Evolutionary conservation across 148 eudicot genomes (phyloP).

Genomic region (Fagopyrum esculentum): DNA sequence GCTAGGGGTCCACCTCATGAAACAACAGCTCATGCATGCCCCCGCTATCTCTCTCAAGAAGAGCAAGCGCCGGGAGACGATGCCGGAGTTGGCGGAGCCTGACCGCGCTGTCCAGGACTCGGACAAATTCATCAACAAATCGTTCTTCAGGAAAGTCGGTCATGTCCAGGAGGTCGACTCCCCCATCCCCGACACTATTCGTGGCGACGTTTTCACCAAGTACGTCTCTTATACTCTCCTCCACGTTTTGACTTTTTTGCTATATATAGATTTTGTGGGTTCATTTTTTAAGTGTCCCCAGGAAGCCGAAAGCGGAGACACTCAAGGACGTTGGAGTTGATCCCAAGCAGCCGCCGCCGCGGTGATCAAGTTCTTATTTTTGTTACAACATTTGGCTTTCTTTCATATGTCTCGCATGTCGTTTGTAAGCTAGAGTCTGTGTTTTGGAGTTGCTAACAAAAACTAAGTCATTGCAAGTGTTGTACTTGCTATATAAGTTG

Average conservation of each 20-base stretch:
- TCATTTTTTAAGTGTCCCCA: background rate
- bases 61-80: conserved; percentile 15
- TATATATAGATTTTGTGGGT: background rate
- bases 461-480: too few relatives aligned
- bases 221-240: background rate
- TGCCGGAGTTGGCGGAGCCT: conserved; percentile 24
- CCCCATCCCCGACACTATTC: background rate
- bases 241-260: background rate
- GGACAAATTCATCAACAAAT: conserved; percentile 12
- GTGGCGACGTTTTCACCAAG: conserved; percentile 11
- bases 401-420: too few relatives aligned
- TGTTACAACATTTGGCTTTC: background rate
- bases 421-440: too few relatives aligned
- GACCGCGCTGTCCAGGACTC: conserved; percentile 1
- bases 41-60: conserved; percentile 18
- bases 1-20: conserved; percentile 16
- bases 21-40: conserved; percentile 21
- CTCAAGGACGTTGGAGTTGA: conserved; percentile 3
- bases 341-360: background rate
- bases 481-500: too few relatives aligned
- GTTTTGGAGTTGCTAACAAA: too few relatives aligned
- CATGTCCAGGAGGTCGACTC: conserved; percentile 14
- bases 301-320: conserved; percentile 4
- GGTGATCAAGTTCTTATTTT: background rate
- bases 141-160: conserved; percentile 21